Evolutionary conservation across 2,329 filamentous ascomycete genomes (phyloP).

Genomic region (Colletotrichum sp.): DNA sequence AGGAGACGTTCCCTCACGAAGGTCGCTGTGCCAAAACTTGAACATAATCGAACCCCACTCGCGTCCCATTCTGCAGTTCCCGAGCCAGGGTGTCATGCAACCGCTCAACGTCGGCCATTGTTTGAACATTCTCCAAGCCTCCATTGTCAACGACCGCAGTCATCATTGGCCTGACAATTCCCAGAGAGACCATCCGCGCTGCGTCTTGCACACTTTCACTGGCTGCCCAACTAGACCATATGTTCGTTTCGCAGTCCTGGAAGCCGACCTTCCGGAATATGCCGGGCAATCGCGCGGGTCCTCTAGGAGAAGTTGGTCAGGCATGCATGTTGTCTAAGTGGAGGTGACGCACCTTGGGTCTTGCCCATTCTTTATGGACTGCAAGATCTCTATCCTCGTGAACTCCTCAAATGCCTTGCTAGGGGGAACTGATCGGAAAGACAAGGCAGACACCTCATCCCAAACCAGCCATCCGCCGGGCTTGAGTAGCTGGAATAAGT

Average conservation of each 20-base stretch:
- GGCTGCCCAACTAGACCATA: neutral
- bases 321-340: fast-evolving
- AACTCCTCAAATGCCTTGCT: neutral
- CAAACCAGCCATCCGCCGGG: neutral
- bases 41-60: neutral
- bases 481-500: neutral
- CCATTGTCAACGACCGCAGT: neutral
- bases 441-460: neutral
- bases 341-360: neutral
- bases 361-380: neutral
- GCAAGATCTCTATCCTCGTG: neutral
- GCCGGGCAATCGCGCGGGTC: neutral
- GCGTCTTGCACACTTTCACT: neutral
- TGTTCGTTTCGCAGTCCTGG: neutral
- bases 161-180: neutral
- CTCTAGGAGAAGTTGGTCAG: neutral
- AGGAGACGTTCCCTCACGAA: too few relatives aligned
- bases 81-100: neutral
- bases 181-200: neutral
- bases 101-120: neutral
- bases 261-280: neutral
- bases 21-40: neutral
- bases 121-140: neutral
- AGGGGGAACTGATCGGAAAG: neutral
- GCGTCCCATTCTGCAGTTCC: neutral